Percentiles rank a stretch among this genome's conserved stretches.
Conservation (phyloP, 192 early-diverging fungal species). For the Dispira simplex region DNA sequence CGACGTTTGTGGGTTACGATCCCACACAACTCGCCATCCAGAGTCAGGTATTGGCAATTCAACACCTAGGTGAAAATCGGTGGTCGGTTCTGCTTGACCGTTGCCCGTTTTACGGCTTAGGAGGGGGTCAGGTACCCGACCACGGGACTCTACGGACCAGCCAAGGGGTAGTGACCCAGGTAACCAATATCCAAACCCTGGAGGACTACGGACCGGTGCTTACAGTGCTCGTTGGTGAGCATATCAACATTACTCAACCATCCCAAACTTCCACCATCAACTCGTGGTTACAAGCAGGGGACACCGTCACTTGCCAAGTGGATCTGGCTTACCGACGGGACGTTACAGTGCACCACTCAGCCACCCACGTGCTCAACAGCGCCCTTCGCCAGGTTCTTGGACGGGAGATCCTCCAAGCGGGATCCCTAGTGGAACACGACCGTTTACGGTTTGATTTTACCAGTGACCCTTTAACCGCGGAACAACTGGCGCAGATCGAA, state of each 20-base stretch:
- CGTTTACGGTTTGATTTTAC: conserved; percentile 43
- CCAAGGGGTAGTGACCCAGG: conserved; percentile 21
- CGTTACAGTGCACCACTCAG: conserved; percentile 35
- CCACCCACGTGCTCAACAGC: conserved; percentile 40
- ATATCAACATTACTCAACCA: conserved; percentile 14
- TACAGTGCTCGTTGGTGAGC: conserved; percentile 28
- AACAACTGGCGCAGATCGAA: conserved; percentile 29
- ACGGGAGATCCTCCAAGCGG: conserved; percentile 33
- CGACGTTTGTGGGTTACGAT: conserved; percentile 33
- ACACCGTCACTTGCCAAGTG: conserved; percentile 23
- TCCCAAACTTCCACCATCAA: not conserved
- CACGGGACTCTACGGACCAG: conserved; percentile 21
- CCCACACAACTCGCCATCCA: conserved; percentile 19
- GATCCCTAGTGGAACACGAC: conserved; percentile 31
- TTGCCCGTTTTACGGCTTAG: conserved; percentile 41
- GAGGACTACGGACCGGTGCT: conserved; percentile 13
- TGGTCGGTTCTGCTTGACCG: conserved; percentile 23
- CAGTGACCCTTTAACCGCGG: conserved; percentile 23
- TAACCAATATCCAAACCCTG: conserved; percentile 29
- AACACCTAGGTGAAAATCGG: conserved; percentile 10
- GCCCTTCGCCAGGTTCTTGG: conserved; percentile 28
- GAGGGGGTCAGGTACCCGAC: conserved; percentile 40
- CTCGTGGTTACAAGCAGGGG: conserved; percentile 21
- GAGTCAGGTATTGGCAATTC: conserved; percentile 21
- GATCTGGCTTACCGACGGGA: conserved; percentile 24